Conservation (phyloP, 345 rosid species). For the Clausena lansium region DNA sequence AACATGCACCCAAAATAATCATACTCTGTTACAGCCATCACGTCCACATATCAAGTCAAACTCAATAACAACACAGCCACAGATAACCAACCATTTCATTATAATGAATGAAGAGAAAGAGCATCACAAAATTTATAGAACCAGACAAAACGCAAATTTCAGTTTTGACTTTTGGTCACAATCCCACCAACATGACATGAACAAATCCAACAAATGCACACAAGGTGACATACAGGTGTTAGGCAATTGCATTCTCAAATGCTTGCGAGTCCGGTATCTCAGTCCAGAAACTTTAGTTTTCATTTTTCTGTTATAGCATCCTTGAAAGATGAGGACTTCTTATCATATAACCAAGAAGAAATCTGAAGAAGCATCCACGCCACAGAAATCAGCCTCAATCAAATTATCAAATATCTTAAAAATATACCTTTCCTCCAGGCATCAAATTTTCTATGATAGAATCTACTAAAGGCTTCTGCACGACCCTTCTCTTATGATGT, state of each 20-base stretch:
- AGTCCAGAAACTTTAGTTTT: not conserved
- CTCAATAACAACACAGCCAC: not conserved
- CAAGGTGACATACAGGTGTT: not conserved
- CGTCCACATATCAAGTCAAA: not conserved
- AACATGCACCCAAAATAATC: not conserved
- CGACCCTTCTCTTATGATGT: constrained; percentile 89
- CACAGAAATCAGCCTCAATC: not conserved
- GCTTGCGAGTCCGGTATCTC: not conserved
- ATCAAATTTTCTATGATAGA: constrained; percentile 49
- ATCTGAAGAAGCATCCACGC: not conserved
- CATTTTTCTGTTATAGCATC: not conserved
- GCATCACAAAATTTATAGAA: not conserved
- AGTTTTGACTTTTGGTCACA: too few relatives aligned
- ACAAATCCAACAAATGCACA: not conserved
- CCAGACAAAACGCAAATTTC: not conserved
- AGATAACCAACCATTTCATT: not conserved
- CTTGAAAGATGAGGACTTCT: not conserved
- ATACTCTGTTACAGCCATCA: not conserved
- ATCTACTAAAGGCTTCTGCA: constrained; percentile 74
- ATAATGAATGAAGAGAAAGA: not conserved
- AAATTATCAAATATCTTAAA: not conserved
- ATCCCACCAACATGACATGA: not conserved
- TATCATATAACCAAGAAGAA: not conserved
- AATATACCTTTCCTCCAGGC: constrained; percentile 76
- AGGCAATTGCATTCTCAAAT: not conserved